A percentile compares a stretch with the other conserved stretches of the same genome.
Conservation (phyloP, 768 basidiomycete genomes). For the Tubosaeta sp. region DNA sequence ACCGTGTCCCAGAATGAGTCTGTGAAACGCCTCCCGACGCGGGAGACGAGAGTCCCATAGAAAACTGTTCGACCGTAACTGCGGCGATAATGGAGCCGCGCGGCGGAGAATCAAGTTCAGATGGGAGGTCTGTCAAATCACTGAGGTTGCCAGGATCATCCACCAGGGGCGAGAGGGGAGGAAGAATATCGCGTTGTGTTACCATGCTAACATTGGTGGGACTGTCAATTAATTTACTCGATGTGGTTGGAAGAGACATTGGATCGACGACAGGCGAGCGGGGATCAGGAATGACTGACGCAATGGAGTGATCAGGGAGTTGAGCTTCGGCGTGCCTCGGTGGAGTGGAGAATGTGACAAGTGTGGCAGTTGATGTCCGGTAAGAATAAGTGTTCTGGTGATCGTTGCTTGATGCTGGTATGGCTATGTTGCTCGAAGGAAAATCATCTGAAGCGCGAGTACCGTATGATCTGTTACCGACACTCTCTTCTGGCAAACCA, state of each 20-base stretch:
- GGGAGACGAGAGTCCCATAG: neutral
- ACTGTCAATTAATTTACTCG: neutral
- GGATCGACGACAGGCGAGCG: neutral
- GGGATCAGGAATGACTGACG: neutral
- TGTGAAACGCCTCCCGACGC: neutral
- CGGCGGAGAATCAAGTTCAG: slow-evolving; percentile 18
- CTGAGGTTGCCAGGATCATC: slow-evolving; percentile 19
- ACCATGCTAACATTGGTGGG: neutral
- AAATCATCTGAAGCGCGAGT: neutral
- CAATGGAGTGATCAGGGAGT: neutral
- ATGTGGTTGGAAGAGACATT: neutral
- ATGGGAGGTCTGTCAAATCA: slow-evolving; percentile 29
- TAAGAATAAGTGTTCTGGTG: neutral
- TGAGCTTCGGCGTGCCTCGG: neutral
- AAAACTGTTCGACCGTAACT: neutral
- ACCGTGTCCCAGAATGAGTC: neutral
- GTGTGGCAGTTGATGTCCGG: neutral
- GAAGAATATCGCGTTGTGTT: neutral
- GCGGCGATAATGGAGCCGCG: neutral
- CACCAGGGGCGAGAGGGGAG: neutral
- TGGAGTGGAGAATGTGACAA: neutral
- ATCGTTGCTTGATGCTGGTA: neutral
- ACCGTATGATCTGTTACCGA: slow-evolving; percentile 4
- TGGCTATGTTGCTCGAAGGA: neutral
- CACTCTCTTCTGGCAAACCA: slow-evolving; percentile 9